These are phyloP conservation scores for Hypoxylon rubiginosum DNA, from an alignment of 2,329 filamentous ascomycete genomes.

Conservation along the genomic window DNA sequence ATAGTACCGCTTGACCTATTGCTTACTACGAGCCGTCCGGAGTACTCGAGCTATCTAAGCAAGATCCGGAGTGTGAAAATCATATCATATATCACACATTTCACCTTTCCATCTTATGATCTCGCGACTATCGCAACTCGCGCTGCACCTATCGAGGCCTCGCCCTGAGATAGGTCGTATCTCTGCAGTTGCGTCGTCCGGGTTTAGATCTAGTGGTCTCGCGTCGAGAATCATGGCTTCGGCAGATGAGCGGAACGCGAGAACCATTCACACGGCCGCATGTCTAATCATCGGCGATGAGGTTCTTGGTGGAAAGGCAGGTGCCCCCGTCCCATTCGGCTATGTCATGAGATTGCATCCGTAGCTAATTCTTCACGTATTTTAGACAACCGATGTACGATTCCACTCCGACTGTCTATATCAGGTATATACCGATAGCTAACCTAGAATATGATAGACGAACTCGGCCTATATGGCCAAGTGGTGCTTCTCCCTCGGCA, in stretches of 20 bases:
- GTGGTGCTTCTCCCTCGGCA: constrained; percentile 73
- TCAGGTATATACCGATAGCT: constrained; percentile 21
- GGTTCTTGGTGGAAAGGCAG: constrained; percentile 92
- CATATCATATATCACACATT: constrained; percentile 1
- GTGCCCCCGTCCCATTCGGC: constrained; percentile 35
- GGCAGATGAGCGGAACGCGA: constrained; percentile 68
- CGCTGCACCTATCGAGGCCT: constrained; percentile 77
- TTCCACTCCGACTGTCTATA: constrained; percentile 9
- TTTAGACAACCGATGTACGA: constrained; percentile 52
- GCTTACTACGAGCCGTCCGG: constrained; percentile 21
- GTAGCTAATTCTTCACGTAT: constrained; percentile 21
- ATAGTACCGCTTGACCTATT: neutral
- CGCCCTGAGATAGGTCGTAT: constrained; percentile 68
- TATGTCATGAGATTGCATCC: neutral
- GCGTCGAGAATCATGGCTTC: constrained; percentile 60
- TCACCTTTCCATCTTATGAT: constrained; percentile 71
- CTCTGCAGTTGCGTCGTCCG: constrained; percentile 50
- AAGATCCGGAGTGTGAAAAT: constrained; percentile 1
- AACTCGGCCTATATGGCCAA: constrained; percentile 75
- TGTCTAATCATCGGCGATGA: constrained; percentile 98
- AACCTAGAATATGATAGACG: constrained; percentile 59
- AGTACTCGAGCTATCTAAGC: neutral
- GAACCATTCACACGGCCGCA: constrained; percentile 87
- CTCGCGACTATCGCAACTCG: constrained; percentile 78
- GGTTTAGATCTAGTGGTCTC: constrained; percentile 43